phyloP scores from a whole-genome alignment of 805 yeast species.

The Zygosaccharomyces gambellarensis region DNA sequence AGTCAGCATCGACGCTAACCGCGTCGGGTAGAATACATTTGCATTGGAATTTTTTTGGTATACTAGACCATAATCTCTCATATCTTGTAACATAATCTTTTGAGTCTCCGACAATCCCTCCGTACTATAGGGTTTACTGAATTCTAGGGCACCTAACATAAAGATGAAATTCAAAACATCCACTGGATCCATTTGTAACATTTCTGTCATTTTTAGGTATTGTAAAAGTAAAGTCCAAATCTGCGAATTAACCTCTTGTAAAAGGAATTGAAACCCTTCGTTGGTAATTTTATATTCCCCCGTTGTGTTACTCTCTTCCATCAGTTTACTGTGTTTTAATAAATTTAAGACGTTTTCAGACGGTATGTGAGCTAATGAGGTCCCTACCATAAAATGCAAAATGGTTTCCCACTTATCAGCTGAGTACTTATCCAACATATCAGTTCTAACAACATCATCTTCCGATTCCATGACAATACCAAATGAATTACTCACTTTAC shows the following conservation, averaged over 20 bases:
- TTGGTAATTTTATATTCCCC: conserved; percentile 68
- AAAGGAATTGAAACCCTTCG: conserved; percentile 86
- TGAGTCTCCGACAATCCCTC: conserved; percentile 74
- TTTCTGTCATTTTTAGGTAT: conserved; percentile 79
- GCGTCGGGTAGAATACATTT: conserved; percentile 78
- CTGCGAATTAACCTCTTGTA: conserved; percentile 91
- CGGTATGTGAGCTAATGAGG: conserved; percentile 64
- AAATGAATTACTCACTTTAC: conserved; percentile 60
- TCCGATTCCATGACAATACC: conserved; percentile 62
- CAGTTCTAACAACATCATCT: conserved; percentile 52
- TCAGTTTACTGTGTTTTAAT: conserved; percentile 73
- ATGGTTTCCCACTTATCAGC: conserved; percentile 90
- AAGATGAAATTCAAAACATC: conserved; percentile 92
- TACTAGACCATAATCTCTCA: conserved; percentile 86
- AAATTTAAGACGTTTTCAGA: conserved; percentile 77
- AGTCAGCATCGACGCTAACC: conserved; percentile 83
- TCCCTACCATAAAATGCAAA: conserved; percentile 96
- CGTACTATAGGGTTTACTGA: conserved; percentile 80
- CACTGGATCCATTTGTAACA: conserved; percentile 87
- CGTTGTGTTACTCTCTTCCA: conserved; percentile 56
- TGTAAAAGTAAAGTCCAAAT: conserved; percentile 89
- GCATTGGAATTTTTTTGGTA: conserved; percentile 58
- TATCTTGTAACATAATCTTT: conserved; percentile 77
- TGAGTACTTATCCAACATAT: conserved; percentile 73
- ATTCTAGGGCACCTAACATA: conserved; percentile 85